Base-by-base conservation (phyloP, 2,329 filamentous ascomycete genomes). In the Nothomitra cinnamomea region DNA sequence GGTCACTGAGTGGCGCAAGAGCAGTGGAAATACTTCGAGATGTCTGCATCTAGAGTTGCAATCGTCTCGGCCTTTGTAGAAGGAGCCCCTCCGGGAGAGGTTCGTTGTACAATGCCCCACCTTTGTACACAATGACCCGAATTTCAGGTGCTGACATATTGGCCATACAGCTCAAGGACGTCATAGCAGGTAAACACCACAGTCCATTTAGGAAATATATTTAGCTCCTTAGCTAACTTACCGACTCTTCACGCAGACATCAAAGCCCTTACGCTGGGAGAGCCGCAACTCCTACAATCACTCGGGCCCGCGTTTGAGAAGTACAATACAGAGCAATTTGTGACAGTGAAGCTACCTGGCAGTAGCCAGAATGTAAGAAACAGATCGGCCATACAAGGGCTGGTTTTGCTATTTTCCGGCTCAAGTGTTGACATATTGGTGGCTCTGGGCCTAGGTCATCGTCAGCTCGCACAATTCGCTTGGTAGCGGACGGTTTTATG, bases 311-410 rank as follows among this genome's bases (percentile, higher is more conserved):
- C 92, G 0, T 94, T 95, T 66, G 76, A 89, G 69, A 87, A 85
- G 69, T 96, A 98, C 77, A 95, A 96, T 63, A 90, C 98, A 70
- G 84, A 89, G 68, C 92, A 98, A 69, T 85, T 95, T 67, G 72
- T 81, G 50, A 88, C 88, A 15, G 83, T 87, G 57, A 95, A 94
- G 75, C 78, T 98, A 54, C 90, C 90, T 0, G 88, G 88, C 28
- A 80, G 85, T 65, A 90, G 80, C 67, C 81, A 87, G 66, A 70
- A 83, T 70, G 87, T 94, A 64, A 53, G 71, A 61, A 32, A 10
- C 17, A 21, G 2, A 41, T 13, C n/a, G n/a, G n/a, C n/a, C 19
- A 52, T 41, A 4, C 24, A 36, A 7, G 17, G 53, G 41, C 21
- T 32, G 38, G 22, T n/a, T 15, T 28, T 13, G 52, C 22, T 42